These are phyloP conservation scores for Aspergillus ochraceoroseus DNA, from an alignment of 2,329 filamentous ascomycete species.

Conservation along the genomic window DNA sequence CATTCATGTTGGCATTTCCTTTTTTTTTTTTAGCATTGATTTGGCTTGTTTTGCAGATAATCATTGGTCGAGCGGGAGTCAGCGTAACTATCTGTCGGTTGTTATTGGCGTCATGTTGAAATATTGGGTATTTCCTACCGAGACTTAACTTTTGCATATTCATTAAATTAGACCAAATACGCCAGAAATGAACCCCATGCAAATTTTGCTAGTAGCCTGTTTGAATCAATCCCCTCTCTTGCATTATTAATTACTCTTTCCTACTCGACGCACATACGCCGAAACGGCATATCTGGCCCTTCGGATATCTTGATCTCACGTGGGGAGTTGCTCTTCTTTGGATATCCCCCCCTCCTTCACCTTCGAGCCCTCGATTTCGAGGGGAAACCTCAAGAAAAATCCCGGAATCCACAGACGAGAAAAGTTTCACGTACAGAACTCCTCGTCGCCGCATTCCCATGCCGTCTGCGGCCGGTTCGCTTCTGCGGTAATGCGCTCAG, in stretches of 20 bases:
- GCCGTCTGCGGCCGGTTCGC: conserved; percentile 22
- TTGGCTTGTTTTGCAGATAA: too few species aligned
- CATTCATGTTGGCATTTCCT: too few species aligned
- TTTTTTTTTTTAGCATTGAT: too few species aligned
- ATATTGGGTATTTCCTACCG: too few species aligned
- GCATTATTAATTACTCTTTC: not conserved
- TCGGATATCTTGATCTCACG: conserved; percentile 17
- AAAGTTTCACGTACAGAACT: conserved; percentile 19
- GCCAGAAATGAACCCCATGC: not conserved
- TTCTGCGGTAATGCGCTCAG: conserved; percentile 39
- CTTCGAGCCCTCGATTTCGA: conserved; percentile 10
- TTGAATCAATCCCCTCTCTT: too few species aligned
- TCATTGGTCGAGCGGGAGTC: too few species aligned
- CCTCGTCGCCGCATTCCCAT: conserved; percentile 22
- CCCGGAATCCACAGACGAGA: conserved; percentile 29
- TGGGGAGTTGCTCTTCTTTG: conserved; percentile 13
- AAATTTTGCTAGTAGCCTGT: not conserved
- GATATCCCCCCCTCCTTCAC: conserved; percentile 10
- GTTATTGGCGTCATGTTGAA: too few species aligned
- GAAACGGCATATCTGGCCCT: conserved; percentile 34
- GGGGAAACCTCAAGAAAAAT: conserved; percentile 8
- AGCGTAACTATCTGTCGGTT: too few species aligned
- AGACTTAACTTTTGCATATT: too few species aligned
- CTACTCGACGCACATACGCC: conserved; percentile 9
- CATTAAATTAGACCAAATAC: not conserved